phyloP scores from a whole-genome alignment of 768 basidiomycete genomes.

The Thelephora ganbajun region DNA sequence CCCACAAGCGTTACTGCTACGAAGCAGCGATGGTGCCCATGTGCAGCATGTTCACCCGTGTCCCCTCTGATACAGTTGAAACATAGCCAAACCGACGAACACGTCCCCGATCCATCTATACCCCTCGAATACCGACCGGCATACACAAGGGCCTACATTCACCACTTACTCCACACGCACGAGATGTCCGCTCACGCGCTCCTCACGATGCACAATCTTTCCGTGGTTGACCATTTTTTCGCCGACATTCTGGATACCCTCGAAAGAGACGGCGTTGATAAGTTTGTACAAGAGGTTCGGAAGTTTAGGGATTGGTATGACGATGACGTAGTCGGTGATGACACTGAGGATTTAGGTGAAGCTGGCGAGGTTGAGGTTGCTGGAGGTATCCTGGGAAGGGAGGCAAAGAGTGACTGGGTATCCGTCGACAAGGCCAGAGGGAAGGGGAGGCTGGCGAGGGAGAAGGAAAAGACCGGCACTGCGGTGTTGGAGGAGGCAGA shows the following conservation, averaged over 20 bases:
- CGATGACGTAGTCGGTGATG: slow-evolving; percentile 27
- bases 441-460: slow-evolving; percentile 59
- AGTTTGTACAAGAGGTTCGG: slow-evolving; percentile 32
- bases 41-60: slow-evolving; percentile 16
- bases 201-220: slow-evolving; percentile 62
- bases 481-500: slow-evolving; percentile 7
- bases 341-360: too few relatives aligned
- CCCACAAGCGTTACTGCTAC: not conserved
- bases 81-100: slow-evolving; percentile 10
- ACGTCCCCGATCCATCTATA: not conserved
- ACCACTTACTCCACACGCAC: slow-evolving; percentile 78
- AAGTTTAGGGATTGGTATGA: slow-evolving; percentile 41
- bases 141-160: slow-evolving; percentile 51
- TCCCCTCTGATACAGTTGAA: slow-evolving; percentile 6
- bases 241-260: slow-evolving; percentile 33
- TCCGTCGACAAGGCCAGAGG: slow-evolving; percentile 58
- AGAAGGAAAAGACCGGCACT: slow-evolving; percentile 29
- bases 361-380: too few relatives aligned
- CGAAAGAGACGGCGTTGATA: slow-evolving; percentile 2
- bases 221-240: slow-evolving; percentile 54
- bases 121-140: slow-evolving; percentile 11
- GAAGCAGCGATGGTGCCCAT: slow-evolving; percentile 19
- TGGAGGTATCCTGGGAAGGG: slow-evolving; percentile 4
- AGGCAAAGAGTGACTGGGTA: slow-evolving; percentile 44
- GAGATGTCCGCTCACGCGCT: slow-evolving; percentile 81